Conservation (phyloP, 441 rosid species). For the Corymbia citriodora region DNA sequence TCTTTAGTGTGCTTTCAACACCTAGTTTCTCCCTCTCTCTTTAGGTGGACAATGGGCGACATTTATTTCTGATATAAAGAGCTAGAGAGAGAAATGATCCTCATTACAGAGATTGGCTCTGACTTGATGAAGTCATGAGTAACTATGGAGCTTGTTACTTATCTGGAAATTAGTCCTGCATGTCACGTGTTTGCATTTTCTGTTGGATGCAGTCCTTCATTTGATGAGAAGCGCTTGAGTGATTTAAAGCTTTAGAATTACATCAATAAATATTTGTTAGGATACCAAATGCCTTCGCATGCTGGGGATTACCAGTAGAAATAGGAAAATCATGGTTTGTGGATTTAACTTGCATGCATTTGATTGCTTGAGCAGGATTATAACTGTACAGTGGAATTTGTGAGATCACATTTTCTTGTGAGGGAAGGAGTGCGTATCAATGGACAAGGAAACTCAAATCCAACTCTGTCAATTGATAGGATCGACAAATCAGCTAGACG, state of each 20-base stretch:
- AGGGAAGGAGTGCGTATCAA: conserved; percentile 73
- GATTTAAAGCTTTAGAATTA: not conserved
- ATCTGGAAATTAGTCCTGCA: not conserved
- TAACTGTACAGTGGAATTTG: conserved; percentile 75
- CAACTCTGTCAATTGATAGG: conserved; percentile 71
- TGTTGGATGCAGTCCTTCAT: not conserved
- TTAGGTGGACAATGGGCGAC: not conserved
- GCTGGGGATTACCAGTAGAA: not conserved
- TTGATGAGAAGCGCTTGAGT: not conserved
- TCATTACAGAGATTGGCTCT: not conserved
- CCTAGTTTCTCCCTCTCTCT: not conserved
- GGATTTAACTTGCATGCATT: not conserved
- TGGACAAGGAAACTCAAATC: conserved; percentile 70
- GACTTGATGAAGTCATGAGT: not conserved
- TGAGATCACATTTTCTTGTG: conserved; percentile 94
- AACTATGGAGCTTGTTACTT: not conserved
- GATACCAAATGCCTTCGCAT: not conserved
- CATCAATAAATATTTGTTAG: not conserved
- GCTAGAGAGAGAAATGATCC: not conserved
- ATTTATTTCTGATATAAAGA: not conserved
- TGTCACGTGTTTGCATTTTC: not conserved
- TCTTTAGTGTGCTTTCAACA: not conserved
- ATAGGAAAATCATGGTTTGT: not conserved
- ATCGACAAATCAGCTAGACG: conserved; percentile 62
- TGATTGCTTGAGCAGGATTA: conserved; percentile 49